These are phyloP conservation scores for Jacaranda mimosifolia DNA, from an alignment of 257 asterid species.

Conservation along the genomic window DNA sequence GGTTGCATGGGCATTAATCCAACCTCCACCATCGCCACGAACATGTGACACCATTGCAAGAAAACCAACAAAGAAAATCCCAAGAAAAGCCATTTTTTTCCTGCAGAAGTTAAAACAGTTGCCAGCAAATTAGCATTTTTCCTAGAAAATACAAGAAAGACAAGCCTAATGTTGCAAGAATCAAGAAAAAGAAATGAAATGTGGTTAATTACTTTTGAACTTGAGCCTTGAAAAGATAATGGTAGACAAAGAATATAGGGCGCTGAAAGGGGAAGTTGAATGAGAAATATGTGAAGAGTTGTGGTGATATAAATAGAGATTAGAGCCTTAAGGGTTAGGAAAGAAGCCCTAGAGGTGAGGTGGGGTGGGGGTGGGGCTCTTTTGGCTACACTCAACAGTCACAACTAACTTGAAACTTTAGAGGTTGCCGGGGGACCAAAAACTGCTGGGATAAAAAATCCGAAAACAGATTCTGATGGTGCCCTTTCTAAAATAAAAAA, in stretches of 20 bases:
- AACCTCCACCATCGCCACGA: slow-evolving; percentile 56
- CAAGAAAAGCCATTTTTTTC: slow-evolving; percentile 46
- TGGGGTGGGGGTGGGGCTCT: neutral
- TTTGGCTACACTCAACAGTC: slow-evolving; percentile 10
- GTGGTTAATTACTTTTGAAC: slow-evolving; percentile 30
- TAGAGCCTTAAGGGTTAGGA: neutral
- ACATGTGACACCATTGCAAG: slow-evolving; percentile 55
- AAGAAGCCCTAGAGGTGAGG: slow-evolving; percentile 12
- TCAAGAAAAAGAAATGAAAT: neutral
- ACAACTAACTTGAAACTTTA: slow-evolving; percentile 43
- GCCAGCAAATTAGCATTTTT: neutral
- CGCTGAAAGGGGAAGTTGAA: slow-evolving; percentile 9
- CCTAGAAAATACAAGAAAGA: neutral
- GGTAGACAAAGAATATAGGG: neutral
- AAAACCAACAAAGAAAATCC: slow-evolving; percentile 45
- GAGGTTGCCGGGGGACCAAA: slow-evolving; percentile 50
- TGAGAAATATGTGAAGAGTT: slow-evolving; percentile 27
- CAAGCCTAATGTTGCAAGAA: neutral
- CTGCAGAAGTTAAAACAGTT: slow-evolving; percentile 40
- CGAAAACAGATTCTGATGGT: slow-evolving; percentile 33
- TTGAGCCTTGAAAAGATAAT: slow-evolving; percentile 7
- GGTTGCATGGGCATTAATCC: slow-evolving; percentile 82
- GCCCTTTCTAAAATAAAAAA: too few species aligned
- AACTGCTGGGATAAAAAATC: slow-evolving; percentile 32
- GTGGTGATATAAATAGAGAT: slow-evolving; percentile 52